phyloP scores from a whole-genome alignment of 495 filamentous ascomycete genomes.

The Podospora comata region DNA sequence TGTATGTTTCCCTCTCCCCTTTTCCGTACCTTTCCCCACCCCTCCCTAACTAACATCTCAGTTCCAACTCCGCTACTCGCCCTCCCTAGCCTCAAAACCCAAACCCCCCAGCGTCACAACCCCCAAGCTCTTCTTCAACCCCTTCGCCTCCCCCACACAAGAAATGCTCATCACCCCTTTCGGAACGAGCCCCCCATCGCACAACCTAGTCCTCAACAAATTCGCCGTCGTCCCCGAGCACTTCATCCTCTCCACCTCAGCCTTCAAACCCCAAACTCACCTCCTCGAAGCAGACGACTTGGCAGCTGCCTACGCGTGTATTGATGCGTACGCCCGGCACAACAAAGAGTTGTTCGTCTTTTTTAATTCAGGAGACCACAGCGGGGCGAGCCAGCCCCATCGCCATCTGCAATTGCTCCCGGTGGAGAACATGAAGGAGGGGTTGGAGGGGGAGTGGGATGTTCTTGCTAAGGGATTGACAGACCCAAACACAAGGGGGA shows the following conservation, averaged over 20 bases:
- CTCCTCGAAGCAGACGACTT: constrained; percentile 65
- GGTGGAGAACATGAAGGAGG: constrained; percentile 61
- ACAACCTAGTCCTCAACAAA: constrained; percentile 75
- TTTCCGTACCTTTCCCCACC: constrained; percentile 47
- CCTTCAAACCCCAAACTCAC: constrained; percentile 65
- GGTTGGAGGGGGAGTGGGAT: constrained; percentile 41
- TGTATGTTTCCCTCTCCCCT: constrained; percentile 32
- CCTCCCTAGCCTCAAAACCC: too few species aligned
- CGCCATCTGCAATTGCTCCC: constrained; percentile 77
- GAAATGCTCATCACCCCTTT: constrained; percentile 61
- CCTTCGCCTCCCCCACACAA: constrained; percentile 64
- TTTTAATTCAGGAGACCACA: constrained; percentile 75
- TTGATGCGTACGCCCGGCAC: constrained; percentile 57
- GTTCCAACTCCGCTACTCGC: too few species aligned
- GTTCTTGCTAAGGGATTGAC: constrained; percentile 53
- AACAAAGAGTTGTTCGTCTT: constrained; percentile 62
- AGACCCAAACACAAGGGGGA: constrained; percentile 29
- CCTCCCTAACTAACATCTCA: constrained; percentile 61
- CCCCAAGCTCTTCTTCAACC: constrained; percentile 46
- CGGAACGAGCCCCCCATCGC: constrained; percentile 38
- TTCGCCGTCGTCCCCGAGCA: constrained; percentile 76
- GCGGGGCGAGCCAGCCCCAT: constrained; percentile 78
- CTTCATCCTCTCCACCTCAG: constrained; percentile 71
- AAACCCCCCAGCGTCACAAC: background rate
- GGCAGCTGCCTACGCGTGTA: constrained; percentile 59